Conservation (phyloP, 257 asterid genomes). For the Mitragyna speciosa region DNA sequence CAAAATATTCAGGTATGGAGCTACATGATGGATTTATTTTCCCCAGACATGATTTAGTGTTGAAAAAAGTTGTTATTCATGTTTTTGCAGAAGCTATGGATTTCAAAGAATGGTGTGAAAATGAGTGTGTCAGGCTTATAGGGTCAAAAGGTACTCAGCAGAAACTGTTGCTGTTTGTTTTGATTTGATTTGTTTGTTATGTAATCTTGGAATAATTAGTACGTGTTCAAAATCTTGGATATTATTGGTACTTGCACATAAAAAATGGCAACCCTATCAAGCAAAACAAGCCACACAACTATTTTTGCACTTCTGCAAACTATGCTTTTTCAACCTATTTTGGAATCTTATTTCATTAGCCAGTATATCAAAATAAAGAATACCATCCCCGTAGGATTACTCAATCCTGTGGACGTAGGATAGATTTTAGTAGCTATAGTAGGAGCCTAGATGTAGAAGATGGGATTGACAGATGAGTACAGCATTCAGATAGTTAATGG, state of each 20-base stretch:
- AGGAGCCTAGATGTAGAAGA: neutral
- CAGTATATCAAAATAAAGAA: neutral
- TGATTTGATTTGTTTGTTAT: slow-evolving; percentile 3
- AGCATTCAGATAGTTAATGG: neutral
- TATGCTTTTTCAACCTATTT: neutral
- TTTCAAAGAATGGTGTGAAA: slow-evolving; percentile 95
- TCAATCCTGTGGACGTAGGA: neutral
- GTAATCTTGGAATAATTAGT: slow-evolving; percentile 1
- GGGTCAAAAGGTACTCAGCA: slow-evolving; percentile 73
- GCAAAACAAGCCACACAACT: neutral
- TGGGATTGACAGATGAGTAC: neutral
- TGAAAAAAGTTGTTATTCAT: neutral
- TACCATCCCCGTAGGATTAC: neutral
- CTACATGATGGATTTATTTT: neutral
- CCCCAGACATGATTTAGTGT: neutral
- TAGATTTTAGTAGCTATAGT: neutral
- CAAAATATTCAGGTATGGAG: slow-evolving; percentile 66
- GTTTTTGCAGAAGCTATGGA: slow-evolving; percentile 77
- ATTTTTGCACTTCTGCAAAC: too few species aligned
- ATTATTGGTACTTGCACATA: neutral
- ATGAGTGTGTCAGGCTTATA: slow-evolving; percentile 75
- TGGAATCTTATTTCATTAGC: neutral
- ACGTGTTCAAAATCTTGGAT: neutral
- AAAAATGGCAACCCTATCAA: neutral
- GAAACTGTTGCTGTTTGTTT: neutral